Conservation (phyloP, 2,329 filamentous ascomycete species). For the Corniculantispora saksenae region DNA sequence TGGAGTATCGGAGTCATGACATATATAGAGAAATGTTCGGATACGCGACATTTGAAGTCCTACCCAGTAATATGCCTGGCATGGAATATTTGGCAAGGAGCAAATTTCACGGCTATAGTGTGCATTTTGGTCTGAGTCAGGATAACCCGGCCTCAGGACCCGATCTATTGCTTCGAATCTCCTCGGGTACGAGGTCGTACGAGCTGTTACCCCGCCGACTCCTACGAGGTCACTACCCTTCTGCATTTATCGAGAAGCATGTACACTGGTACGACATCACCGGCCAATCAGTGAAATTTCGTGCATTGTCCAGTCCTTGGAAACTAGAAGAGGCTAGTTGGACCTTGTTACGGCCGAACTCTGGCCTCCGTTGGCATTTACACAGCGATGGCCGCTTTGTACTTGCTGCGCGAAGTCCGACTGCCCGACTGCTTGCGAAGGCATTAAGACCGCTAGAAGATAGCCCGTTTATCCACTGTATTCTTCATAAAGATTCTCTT, state of each 20-base stretch:
- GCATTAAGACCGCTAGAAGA: not conserved
- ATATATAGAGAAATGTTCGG: slow-evolving; percentile 48
- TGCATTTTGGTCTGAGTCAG: slow-evolving; percentile 36
- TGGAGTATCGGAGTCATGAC: slow-evolving; percentile 41
- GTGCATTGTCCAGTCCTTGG: not conserved
- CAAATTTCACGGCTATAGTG: slow-evolving; percentile 28
- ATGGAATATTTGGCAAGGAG: slow-evolving; percentile 44
- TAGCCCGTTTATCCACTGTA: slow-evolving; percentile 7
- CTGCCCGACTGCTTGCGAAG: not conserved
- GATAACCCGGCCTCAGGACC: no score
- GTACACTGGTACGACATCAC: slow-evolving; percentile 48
- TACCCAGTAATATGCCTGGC: slow-evolving; percentile 38
- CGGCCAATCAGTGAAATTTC: not conserved
- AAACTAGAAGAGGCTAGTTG: not conserved
- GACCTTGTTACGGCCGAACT: not conserved
- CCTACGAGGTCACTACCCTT: slow-evolving; percentile 35
- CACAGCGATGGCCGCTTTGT: not conserved
- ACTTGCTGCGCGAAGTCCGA: not conserved
- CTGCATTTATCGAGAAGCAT: slow-evolving; percentile 40
- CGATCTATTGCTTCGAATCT: slow-evolving; percentile 28
- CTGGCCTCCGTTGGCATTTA: not conserved
- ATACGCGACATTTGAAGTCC: slow-evolving; percentile 41
- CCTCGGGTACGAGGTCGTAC: slow-evolving; percentile 26
- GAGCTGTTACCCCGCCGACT: slow-evolving; percentile 36
- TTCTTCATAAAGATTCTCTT: not conserved